Base-by-base conservation (phyloP, 257 asterid genomes). In the Ballota nigra region DNA sequence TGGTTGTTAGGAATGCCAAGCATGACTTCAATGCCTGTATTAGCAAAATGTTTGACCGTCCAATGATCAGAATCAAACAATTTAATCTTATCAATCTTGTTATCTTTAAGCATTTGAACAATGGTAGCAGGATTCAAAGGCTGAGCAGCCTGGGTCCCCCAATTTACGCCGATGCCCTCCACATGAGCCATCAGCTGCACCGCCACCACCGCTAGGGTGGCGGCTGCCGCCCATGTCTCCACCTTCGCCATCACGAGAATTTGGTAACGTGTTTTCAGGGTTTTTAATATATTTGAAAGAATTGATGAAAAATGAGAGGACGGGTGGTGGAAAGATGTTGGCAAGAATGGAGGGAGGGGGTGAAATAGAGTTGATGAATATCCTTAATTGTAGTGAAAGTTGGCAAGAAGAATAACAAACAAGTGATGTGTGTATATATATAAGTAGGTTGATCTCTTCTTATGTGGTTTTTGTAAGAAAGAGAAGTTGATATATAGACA, bases 111-210 rank as follows among this genome's bases (percentile, higher is more conserved):
- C 78, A 91, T 68, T 70, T 89, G 91, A 29, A 71, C 77, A 6
- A 91, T 74, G 16, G 23, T 7, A 0, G 34, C 8, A 0, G 97
- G 92, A 12, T 74, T 65, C 43, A 91, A 31, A 31, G 64, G 73
- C 10, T 89, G 92, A 0, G 97, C 65, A 1, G 97, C 84, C 18
- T 89, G 97, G 1, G 88, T 84, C 34, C 97, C 97, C 96, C 96
- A 91, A 23, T 89, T 91, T 22, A 87, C 91, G 5, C 97, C 97
- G 1, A 91, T 62, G 60, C 86, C 83, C 23, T 89, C 76, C 22
- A 26, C 74, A 28, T 16, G 22, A 9, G 45, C 63, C 76, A 31
- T 3, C 5, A 75, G 0, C 13, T 38, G 60, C 68, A 23, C 45
- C 63, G 43, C 57, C 68, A 11, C 36, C 51, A 34, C 47, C 11